phyloP scores from a whole-genome alignment of 768 basidiomycete genomes.

The Mycena leptocephala region DNA sequence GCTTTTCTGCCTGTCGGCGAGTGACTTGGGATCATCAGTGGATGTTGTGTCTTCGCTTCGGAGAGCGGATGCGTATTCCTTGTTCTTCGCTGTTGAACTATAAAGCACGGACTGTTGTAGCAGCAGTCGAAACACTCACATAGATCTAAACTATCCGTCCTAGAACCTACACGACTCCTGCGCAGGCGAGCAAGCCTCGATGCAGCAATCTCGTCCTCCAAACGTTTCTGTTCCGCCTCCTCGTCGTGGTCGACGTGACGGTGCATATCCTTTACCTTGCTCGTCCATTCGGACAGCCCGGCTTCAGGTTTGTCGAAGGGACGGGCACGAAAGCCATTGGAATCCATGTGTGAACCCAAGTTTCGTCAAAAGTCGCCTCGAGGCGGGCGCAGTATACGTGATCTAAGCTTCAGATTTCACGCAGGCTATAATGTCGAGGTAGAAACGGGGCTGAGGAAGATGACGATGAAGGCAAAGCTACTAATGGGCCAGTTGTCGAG shows the following conservation, averaged over 20 bases:
- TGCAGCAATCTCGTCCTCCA: constrained; percentile 77
- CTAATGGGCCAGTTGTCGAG: too few relatives aligned
- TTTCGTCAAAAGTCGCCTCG: neutral
- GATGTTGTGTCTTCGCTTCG: constrained; percentile 38
- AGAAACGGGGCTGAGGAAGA: too few relatives aligned
- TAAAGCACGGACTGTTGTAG: neutral
- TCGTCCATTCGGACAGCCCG: constrained; percentile 87
- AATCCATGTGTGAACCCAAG: constrained; percentile 7
- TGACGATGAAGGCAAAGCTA: too few relatives aligned
- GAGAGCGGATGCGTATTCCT: constrained; percentile 43
- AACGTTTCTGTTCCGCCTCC: constrained; percentile 80
- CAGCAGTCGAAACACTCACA: constrained; percentile 57
- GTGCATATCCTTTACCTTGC: constrained; percentile 85
- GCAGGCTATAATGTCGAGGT: too few relatives aligned
- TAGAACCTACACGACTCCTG: constrained; percentile 61
- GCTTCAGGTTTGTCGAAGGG: constrained; percentile 65
- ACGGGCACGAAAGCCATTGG: neutral
- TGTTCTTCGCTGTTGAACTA: constrained; percentile 32
- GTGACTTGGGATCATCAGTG: constrained; percentile 22
- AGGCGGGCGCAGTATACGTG: too few relatives aligned
- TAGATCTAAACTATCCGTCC: constrained; percentile 58
- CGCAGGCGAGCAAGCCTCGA: constrained; percentile 66
- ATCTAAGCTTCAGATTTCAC: too few relatives aligned
- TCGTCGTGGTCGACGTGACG: constrained; percentile 88
- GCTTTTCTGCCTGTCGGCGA: constrained; percentile 55